Base-by-base conservation (phyloP, 768 basidiomycete genomes). In the Gautieria morchelliformis region DNA sequence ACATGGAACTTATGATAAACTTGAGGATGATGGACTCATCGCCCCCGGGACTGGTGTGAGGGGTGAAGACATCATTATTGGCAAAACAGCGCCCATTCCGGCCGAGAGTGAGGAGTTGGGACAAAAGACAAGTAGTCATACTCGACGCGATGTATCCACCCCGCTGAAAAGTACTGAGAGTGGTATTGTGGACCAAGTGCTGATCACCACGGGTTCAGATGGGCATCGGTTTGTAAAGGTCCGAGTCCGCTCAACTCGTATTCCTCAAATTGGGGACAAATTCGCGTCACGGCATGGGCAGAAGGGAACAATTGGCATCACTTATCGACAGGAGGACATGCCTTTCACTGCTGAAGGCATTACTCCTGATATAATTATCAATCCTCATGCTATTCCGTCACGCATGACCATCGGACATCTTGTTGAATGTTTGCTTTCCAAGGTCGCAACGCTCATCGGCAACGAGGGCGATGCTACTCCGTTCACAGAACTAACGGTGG, bases 351-450 rank as follows among this genome's bases (percentile, higher is more conserved):
- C 86, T 2, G 93, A 98, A 67, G 96, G 96, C 58, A 92, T 97
- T 64, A 90, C 90, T 1, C 96, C 96, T 10, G 96, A 99, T 70
- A 79, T 99, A 65, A 81, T 99, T 74, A 99, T 99, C 72, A 99
- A 99, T 67, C 96, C 96, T 40, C 96, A 99, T 70, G 96, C 96
- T 66, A 99, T 99, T 71, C 96, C 96, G 4, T 98, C 96, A 53
- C 95, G 96, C 74, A 99, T 99, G 96, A 99, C 96, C 22, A 99
- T 99, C 64, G 96, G 96, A 24, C 96, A 99, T 72, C 83, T 99
- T 78, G 94, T 99, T 66, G 96, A 99, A 71, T 96, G 93, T 82
- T 75, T 99, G 37, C 75, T 99, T 27, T 93, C 90, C 12, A 99
- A 99, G 70, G 86, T 99, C 3, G 93, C 95, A 4, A 96, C 95